These are phyloP conservation scores for Hyphodiscus sp. DNA, from an alignment of 2,329 filamentous ascomycete species.

Conservation along the genomic window DNA sequence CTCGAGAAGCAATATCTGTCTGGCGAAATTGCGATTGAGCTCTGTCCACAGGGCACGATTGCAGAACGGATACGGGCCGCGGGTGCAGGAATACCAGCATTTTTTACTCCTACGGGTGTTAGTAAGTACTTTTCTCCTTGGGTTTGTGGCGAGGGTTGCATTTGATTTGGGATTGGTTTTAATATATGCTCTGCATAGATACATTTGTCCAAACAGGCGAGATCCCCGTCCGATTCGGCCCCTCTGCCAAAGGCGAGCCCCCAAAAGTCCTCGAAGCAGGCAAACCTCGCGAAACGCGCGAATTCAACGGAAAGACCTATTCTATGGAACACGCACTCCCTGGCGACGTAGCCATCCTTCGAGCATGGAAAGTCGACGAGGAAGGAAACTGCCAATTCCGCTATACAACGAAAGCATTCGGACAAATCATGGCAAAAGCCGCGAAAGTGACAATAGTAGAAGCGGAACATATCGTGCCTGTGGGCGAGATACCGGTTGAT, in stretches of 20 bases:
- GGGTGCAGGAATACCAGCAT: conserved; percentile 71
- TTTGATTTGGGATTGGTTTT: neutral
- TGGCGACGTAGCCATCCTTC: conserved; percentile 70
- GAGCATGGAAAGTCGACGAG: conserved; percentile 70
- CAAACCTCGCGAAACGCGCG: conserved; percentile 59
- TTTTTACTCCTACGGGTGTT: conserved; percentile 71
- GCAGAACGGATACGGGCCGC: conserved; percentile 67
- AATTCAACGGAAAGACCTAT: conserved; percentile 66
- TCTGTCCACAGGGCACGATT: conserved; percentile 70
- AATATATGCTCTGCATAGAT: conserved; percentile 30
- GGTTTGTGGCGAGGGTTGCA: neutral
- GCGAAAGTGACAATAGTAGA: conserved; percentile 73
- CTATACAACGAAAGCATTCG: conserved; percentile 69
- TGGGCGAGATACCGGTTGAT: conserved; percentile 65
- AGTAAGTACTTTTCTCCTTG: conserved; percentile 37
- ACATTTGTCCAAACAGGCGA: conserved; percentile 62
- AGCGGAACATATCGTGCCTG: conserved; percentile 73
- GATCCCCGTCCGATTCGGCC: conserved; percentile 57
- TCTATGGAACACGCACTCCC: conserved; percentile 71
- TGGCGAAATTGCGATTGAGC: conserved; percentile 67
- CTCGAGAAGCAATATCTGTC: conserved; percentile 69
- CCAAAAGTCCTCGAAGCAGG: conserved; percentile 52
- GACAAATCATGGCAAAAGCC: conserved; percentile 72
- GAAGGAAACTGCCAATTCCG: conserved; percentile 59
- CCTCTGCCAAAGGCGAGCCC: conserved; percentile 32